Percentiles rank a stretch among this genome's conserved stretches.
phyloP scores from a whole-genome alignment of 441 rosid genomes.

The Syzygium syzygioides region DNA sequence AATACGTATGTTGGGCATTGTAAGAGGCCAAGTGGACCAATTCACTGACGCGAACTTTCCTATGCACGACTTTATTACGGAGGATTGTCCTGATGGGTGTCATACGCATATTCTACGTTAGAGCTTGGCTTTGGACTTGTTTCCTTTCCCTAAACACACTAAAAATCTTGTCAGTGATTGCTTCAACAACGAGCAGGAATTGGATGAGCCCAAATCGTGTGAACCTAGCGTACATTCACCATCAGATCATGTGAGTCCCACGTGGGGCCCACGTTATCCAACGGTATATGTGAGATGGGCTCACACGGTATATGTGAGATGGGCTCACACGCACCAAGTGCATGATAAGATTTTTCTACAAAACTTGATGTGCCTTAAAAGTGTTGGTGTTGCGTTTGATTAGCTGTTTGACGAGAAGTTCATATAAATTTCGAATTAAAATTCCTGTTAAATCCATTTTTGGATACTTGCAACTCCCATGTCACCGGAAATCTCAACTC shows the following conservation, averaged over 20 bases:
- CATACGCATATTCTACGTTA: not conserved
- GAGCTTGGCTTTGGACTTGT: not conserved
- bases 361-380: not conserved
- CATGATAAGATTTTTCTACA: not conserved
- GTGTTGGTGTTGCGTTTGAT: not conserved
- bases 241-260: not conserved
- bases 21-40: not conserved
- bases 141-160: not conserved
- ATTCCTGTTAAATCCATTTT: no score
- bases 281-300: not conserved
- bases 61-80: not conserved
- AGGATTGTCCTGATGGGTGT: not conserved
- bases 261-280: not conserved
- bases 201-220: not conserved
- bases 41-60: not conserved
- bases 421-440: no score
- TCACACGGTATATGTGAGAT: no score
- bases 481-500: no score
- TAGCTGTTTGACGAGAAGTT: not conserved
- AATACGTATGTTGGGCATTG: not conserved
- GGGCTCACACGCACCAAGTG: not conserved
- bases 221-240: not conserved
- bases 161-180: no score
- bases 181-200: not conserved
- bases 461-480: no score